Conservation (phyloP, 1,139 yeast species). For the Debaryomyces psychrophilus region DNA sequence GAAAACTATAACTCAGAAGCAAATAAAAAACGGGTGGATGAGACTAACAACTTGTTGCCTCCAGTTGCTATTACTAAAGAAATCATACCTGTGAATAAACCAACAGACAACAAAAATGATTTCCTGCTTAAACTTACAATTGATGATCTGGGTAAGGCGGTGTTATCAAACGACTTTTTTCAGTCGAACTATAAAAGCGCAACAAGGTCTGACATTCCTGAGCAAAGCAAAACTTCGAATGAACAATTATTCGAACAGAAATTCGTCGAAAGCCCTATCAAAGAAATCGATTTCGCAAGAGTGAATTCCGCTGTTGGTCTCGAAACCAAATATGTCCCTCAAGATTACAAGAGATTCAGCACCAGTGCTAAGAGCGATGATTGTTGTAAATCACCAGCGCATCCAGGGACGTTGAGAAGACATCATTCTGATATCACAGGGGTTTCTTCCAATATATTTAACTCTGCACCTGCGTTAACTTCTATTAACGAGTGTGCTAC, state of each 20-base stretch:
- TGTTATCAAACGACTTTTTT: conserved; percentile 33
- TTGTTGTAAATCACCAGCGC: conserved; percentile 7
- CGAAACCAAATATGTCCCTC: conserved; percentile 23
- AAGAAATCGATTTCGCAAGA: conserved; percentile 7
- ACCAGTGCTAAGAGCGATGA: neutral
- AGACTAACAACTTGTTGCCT: conserved; percentile 8
- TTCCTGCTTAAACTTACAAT: conserved; percentile 42
- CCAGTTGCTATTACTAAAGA: conserved; percentile 9
- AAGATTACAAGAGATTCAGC: neutral
- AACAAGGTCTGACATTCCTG: neutral
- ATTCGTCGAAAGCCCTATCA: conserved; percentile 2
- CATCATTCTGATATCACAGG: conserved; percentile 36
- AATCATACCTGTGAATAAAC: neutral
- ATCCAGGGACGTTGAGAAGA: conserved; percentile 28
- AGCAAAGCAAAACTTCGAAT: neutral
- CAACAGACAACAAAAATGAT: conserved; percentile 19
- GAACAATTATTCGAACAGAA: neutral
- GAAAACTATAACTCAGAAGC: neutral
- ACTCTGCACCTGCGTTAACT: conserved; percentile 11
- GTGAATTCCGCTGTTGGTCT: conserved; percentile 36
- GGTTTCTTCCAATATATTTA: conserved; percentile 15
- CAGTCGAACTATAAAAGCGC: neutral
- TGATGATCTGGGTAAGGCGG: conserved; percentile 52
- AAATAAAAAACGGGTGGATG: neutral
- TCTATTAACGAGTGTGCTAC: conserved; percentile 23